These are phyloP conservation scores for Pseudonectria buxi DNA, from an alignment of 2,329 filamentous ascomycete genomes.

Conservation along the genomic window DNA sequence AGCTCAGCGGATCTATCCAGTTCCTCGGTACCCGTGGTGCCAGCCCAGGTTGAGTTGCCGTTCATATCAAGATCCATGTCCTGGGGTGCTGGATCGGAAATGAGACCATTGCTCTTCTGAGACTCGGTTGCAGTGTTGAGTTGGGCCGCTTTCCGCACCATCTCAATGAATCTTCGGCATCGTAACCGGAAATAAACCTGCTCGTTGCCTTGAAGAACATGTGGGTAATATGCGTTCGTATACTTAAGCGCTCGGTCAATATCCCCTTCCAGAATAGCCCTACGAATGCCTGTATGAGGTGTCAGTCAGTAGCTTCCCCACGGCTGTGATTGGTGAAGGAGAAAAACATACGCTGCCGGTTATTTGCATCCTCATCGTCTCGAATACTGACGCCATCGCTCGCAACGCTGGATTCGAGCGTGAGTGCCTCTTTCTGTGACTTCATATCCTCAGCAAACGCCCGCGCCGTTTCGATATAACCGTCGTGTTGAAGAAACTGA, in stretches of 20 bases:
- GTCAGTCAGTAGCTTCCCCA: too few species aligned
- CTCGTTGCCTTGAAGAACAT: constrained; percentile 71
- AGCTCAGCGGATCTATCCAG: constrained; percentile 27
- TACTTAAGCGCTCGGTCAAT: constrained; percentile 84
- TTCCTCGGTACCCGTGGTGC: constrained; percentile 51
- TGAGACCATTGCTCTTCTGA: constrained; percentile 39
- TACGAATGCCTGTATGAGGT: constrained; percentile 61
- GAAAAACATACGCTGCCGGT: constrained; percentile 65
- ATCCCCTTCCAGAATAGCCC: constrained; percentile 83
- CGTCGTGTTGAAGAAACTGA: constrained; percentile 90
- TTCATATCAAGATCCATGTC: constrained; percentile 53
- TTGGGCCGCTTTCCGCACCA: constrained; percentile 72
- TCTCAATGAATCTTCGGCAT: constrained; percentile 91
- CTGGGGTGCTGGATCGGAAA: constrained; percentile 31
- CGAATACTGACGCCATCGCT: constrained; percentile 58
- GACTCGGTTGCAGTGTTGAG: constrained; percentile 43
- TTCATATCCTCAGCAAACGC: constrained; percentile 81
- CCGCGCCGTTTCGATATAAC: constrained; percentile 86
- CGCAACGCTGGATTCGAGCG: constrained; percentile 45
- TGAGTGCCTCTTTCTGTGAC: constrained; percentile 64
- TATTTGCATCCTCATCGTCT: constrained; percentile 80
- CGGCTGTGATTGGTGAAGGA: too few species aligned
- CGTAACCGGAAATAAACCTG: constrained; percentile 82
- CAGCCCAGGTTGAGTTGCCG: constrained; percentile 31
- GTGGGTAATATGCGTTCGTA: constrained; percentile 71